Evolutionary conservation across 345 rosid genomes (phyloP).

Genomic region (Gossypium arboreum): DNA sequence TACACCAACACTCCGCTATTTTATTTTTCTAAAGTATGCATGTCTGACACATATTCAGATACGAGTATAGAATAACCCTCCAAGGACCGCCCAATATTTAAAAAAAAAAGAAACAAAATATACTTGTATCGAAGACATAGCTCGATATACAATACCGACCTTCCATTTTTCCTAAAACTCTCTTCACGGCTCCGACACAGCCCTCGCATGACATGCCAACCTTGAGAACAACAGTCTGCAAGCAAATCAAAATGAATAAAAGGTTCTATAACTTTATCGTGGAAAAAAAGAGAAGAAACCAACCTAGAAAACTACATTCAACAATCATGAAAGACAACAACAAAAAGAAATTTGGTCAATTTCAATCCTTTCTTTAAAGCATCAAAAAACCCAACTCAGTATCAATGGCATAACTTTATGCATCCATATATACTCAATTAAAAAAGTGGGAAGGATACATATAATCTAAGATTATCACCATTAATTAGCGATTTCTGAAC

Average conservation of each 20-base stretch:
- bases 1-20: neutral
- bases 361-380: neutral
- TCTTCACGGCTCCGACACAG: constrained; percentile 76
- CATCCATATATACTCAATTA: neutral
- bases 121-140: too few relatives aligned
- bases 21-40: neutral
- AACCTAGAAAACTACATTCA: neutral
- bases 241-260: constrained; percentile 9
- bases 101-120: too few relatives aligned
- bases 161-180: constrained; percentile 86
- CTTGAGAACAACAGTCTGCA: constrained; percentile 74
- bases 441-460: neutral
- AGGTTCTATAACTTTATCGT: neutral
- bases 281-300: neutral
- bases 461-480: neutral
- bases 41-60: too few relatives aligned
- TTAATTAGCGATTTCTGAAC: neutral
- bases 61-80: too few relatives aligned
- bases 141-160: constrained; percentile 33
- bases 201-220: constrained; percentile 87
- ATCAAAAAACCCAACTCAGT: neutral
- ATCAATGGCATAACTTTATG: neutral
- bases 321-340: neutral
- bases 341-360: neutral
- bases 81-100: too few relatives aligned